Evolutionary conservation across 768 basidiomycete species (phyloP).

Genomic region (Psilocybe subaeruginosa): DNA sequence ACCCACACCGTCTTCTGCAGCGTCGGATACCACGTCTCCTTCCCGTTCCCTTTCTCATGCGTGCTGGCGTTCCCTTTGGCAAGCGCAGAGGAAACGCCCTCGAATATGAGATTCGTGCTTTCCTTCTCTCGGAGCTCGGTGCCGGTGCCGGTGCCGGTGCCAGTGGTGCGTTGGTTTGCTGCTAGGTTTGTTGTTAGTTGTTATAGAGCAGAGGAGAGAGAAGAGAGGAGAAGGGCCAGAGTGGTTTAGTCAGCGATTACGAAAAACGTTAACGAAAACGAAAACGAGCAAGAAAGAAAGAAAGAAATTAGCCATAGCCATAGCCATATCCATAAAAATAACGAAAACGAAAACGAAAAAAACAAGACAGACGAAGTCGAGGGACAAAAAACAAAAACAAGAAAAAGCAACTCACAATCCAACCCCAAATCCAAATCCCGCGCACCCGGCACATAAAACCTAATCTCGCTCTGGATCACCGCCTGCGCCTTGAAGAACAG

Average conservation of each 20-base stretch:
- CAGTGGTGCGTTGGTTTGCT: slow-evolving; percentile 42
- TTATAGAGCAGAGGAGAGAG: no score
- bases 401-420: slow-evolving; percentile 48
- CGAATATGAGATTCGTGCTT: slow-evolving; percentile 69
- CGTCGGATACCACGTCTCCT: slow-evolving; percentile 93
- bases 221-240: no score
- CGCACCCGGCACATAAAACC: slow-evolving; percentile 74
- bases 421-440: slow-evolving; percentile 88
- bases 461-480: slow-evolving; percentile 86
- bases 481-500: slow-evolving; percentile 96
- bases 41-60: slow-evolving; percentile 29
- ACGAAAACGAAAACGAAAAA: no score
- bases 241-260: no score
- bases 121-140: slow-evolving; percentile 67
- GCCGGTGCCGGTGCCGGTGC: slow-evolving; percentile 32
- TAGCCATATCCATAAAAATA: no score
- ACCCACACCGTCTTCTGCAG: slow-evolving; percentile 91
- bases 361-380: no score
- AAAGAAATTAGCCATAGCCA: no score
- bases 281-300: no score
- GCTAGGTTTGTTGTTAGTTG: not conserved
- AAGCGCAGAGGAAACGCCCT: slow-evolving; percentile 62
- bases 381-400: not conserved
- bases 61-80: slow-evolving; percentile 17
- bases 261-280: no score